Evolutionary conservation across 148 eudicot genomes (phyloP), one percentile per base, ranked within the genome.

Genomic region (Dysphania ambrosioides): DNA sequence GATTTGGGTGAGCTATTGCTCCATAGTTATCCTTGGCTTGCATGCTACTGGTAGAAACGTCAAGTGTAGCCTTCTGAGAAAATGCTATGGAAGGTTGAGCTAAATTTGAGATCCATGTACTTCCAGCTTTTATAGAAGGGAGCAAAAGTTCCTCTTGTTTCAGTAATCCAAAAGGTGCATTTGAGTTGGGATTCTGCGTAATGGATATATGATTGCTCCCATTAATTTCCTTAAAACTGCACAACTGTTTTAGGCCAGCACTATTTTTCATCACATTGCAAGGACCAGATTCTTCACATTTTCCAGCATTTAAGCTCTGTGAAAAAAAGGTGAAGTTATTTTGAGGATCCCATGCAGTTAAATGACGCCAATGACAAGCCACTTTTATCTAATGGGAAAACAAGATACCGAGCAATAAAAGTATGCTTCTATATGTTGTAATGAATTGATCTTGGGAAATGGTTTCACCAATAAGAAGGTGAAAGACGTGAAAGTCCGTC

Each of bases 1-100:
- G 80, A 71, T 89, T 85, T 34, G 96, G 89, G 57, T 87, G 84
- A 61, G 80, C 86, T 69, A 76, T 71, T 72, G 92, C 77, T 73
- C 78, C 86, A 67, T 82, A 79, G 67, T 74, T 78, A 79, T 80
- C 82, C 76, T 75, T 82, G 58, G 65, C 73, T 67, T 74, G 84
- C 82, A 73, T 80, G 77, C 72, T 75, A 61, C 61, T 71, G 70
- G 73, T 74, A 73, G 77, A 67, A 56, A 69, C 8, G 63, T 83
- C 86, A 71, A 64, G 49, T 75, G 78, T 80, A 57, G 76, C 72
- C 66, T 77, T 79, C 62, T 74, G 87, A 77, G 82, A 70, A 66
- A 80, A 68, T 72, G 75, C 88, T 76, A 42, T 30, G 42, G 91
- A 72, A 74, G 88, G 64, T 40, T 79, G 85, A 77, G 77, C 66